Conservation (phyloP, 148 eudicot genomes). For the Polygonum aviculare region DNA sequence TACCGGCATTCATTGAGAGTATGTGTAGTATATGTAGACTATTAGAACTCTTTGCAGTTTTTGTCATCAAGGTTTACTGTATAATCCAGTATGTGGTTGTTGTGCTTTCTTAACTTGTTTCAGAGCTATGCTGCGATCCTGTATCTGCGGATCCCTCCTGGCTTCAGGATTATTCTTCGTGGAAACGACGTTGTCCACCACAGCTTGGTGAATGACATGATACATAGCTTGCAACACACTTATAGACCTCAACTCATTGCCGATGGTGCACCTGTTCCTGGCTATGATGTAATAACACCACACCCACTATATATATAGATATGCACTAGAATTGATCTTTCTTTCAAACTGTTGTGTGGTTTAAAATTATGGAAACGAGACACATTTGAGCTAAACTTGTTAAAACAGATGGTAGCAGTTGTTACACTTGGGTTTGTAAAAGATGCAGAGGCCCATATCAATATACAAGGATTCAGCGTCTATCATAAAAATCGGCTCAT, state of each 20-base stretch:
- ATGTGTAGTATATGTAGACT: background rate
- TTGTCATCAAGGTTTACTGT: background rate
- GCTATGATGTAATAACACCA: constrained; percentile 19
- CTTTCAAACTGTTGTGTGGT: background rate
- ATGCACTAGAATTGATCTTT: background rate
- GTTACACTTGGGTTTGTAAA: constrained; percentile 63
- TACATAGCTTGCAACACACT: constrained; percentile 27
- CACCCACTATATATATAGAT: no score
- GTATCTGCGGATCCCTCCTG: constrained; percentile 55
- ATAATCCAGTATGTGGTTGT: background rate
- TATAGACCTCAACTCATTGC: constrained; percentile 39
- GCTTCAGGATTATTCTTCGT: constrained; percentile 51
- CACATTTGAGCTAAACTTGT: constrained; percentile 2
- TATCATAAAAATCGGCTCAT: constrained; percentile 76
- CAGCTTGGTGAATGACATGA: constrained; percentile 59
- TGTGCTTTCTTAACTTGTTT: constrained; percentile 2
- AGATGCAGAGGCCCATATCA: constrained; percentile 66
- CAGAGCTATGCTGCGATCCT: constrained; percentile 78
- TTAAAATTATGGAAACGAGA: background rate
- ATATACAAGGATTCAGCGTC: constrained; percentile 75
- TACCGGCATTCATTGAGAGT: constrained; percentile 65
- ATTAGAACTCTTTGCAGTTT: background rate
- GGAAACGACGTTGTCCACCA: constrained; percentile 68
- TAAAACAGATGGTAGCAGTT: constrained; percentile 35
- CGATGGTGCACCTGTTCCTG: constrained; percentile 21